Percentiles rank a stretch among this genome's conserved stretches.
Evolutionary conservation across 805 yeast species (phyloP).

Genomic region (Schwanniomyces occidentalis): DNA sequence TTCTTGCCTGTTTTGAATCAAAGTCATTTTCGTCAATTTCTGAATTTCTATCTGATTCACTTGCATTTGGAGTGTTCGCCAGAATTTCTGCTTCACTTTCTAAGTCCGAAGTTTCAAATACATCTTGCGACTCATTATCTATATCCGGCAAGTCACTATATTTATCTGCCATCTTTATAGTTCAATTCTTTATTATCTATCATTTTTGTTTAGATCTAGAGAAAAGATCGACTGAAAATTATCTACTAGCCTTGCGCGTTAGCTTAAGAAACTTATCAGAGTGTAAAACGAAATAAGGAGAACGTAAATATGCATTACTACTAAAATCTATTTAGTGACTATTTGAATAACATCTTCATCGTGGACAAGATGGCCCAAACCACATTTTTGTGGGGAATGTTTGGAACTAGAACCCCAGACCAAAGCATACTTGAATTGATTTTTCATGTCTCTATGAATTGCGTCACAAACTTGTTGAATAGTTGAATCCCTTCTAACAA

Average conservation of each 20-base stretch:
- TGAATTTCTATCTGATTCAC: constrained; percentile 6
- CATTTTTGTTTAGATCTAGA: no score
- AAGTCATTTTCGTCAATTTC: constrained; percentile 16
- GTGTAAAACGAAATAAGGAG: no score
- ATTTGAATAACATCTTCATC: constrained; percentile 95
- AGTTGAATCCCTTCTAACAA: constrained; percentile 76
- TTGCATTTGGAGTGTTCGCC: constrained; percentile 4
- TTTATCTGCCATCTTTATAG: constrained; percentile 10
- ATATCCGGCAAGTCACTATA: constrained; percentile 16
- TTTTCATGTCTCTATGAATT: constrained; percentile 88
- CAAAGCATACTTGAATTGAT: constrained; percentile 88
- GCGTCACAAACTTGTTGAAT: constrained; percentile 88
- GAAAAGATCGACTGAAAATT: no score
- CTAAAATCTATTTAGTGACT: constrained; percentile 63
- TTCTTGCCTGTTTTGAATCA: constrained; percentile 16
- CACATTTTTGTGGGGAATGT: constrained; percentile 96
- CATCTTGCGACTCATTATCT: constrained; percentile 29
- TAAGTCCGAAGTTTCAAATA: constrained; percentile 49
- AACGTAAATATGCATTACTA: constrained; percentile 2
- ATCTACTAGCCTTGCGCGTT: no score
- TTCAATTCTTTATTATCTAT: no score
- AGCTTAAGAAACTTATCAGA: no score
- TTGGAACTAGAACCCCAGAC: constrained; percentile 97
- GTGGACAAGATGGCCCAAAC: constrained; percentile 74
- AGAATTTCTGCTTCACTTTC: constrained; percentile 28